Conservation (phyloP, 306 rosid genomes). For the Pterocarpus santalinus region DNA sequence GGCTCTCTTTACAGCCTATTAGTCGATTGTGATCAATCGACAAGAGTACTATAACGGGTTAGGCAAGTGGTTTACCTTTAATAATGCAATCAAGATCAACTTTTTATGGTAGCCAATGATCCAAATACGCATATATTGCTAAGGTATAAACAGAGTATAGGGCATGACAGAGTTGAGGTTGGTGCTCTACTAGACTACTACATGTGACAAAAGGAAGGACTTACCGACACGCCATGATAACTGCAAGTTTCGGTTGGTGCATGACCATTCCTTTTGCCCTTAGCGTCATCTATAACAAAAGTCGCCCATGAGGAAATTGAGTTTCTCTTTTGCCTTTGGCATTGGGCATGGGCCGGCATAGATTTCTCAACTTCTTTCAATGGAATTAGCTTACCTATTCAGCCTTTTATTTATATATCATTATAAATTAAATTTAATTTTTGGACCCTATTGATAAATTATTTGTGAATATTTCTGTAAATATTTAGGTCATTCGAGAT, state of each 20-base stretch:
- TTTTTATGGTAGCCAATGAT: constrained; percentile 36
- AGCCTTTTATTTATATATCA: no score
- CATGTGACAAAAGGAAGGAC: constrained; percentile 41
- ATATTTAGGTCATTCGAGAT: no score
- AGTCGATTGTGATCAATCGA: constrained; percentile 13
- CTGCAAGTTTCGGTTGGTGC: constrained; percentile 35
- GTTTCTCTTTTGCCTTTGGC: no score
- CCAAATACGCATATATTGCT: constrained; percentile 7
- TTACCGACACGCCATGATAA: constrained; percentile 49
- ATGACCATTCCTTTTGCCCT: constrained; percentile 23
- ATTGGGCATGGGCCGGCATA: no score
- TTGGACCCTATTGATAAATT: no score
- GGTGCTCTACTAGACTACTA: background rate
- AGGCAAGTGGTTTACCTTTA: constrained; percentile 43
- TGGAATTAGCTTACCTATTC: no score
- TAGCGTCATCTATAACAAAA: background rate
- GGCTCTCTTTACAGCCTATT: constrained; percentile 46
- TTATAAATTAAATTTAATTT: no score
- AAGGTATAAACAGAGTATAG: background rate
- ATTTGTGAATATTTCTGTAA: no score
- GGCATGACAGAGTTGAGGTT: background rate
- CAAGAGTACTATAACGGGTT: background rate
- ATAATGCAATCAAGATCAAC: constrained; percentile 24
- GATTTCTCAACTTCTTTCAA: no score
- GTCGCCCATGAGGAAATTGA: no score